These are phyloP conservation scores for Skeletonema costatum DNA, from an alignment of 108 stramenopile species.

Conservation along the genomic window DNA sequence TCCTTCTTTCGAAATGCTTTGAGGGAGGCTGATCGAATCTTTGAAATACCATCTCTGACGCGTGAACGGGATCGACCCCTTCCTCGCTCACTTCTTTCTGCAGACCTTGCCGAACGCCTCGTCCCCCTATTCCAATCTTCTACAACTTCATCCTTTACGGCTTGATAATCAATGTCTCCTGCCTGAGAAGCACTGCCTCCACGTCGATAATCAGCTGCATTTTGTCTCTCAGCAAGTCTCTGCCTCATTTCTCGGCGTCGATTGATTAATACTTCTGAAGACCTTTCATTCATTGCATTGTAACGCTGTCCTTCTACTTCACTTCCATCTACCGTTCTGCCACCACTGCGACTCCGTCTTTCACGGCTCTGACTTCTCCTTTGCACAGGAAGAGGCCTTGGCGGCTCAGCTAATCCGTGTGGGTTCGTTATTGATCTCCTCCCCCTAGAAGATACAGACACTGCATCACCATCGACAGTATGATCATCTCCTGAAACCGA, in stretches of 20 bases:
- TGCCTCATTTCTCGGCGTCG: constrained; percentile 47
- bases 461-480: constrained; percentile 7
- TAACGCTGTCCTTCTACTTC: background rate
- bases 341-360: constrained; percentile 1
- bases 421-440: constrained; percentile 39
- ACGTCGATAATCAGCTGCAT: constrained; percentile 13
- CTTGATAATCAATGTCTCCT: constrained; percentile 1
- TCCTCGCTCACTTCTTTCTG: constrained; percentile 6
- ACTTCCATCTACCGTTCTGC: background rate
- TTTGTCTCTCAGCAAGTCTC: constrained; percentile 33
- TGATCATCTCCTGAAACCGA: constrained; percentile 2
- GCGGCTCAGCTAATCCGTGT: constrained; percentile 23
- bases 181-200: background rate
- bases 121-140: constrained; percentile 8
- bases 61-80: constrained; percentile 35
- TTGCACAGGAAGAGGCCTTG: constrained; percentile 18
- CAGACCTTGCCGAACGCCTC: constrained; percentile 4
- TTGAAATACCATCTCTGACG: constrained; percentile 39
- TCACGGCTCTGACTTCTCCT: constrained; percentile 41
- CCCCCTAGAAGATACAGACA: constrained; percentile 1
- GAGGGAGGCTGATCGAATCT: constrained; percentile 39
- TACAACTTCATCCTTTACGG: constrained; percentile 14
- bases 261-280: constrained; percentile 26
- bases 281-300: background rate
- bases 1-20: constrained; percentile 25